Evolutionary conservation across 1,284 basidiomycete species (phyloP).

Genomic region (Rhizopogon parksii): DNA sequence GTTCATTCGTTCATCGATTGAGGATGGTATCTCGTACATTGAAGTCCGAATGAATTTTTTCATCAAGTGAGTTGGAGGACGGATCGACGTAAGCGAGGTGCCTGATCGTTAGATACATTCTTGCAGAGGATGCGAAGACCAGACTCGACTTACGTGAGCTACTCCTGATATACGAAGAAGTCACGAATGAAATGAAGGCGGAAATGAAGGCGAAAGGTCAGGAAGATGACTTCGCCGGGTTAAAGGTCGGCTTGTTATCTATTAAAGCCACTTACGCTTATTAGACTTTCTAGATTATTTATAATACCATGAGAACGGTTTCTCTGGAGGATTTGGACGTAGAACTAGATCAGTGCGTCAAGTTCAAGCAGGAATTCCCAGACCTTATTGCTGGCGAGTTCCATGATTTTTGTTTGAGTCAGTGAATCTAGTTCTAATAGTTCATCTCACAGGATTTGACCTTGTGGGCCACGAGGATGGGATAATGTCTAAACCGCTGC

Average conservation of each 20-base stretch:
- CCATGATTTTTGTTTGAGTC: neutral
- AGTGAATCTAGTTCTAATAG: neutral
- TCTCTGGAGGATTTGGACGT: conserved; percentile 53
- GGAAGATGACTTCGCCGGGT: conserved; percentile 55
- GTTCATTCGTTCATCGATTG: conserved; percentile 44
- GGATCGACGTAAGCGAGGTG: neutral
- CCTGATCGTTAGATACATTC: conserved; percentile 34
- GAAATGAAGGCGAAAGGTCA: conserved; percentile 47
- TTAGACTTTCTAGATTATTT: conserved; percentile 49
- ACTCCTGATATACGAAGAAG: conserved; percentile 47
- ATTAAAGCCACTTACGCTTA: neutral
- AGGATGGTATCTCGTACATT: conserved; percentile 68
- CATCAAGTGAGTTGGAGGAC: conserved; percentile 35
- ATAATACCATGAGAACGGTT: conserved; percentile 54
- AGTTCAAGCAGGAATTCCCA: conserved; percentile 67
- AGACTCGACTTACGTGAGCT: conserved; percentile 53
- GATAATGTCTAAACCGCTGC: conserved; percentile 42
- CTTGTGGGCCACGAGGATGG: conserved; percentile 68
- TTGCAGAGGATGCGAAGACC: conserved; percentile 47
- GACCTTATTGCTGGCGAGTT: conserved; percentile 58
- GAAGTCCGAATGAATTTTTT: conserved; percentile 65
- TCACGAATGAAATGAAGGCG: conserved; percentile 47
- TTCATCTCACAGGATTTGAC: conserved; percentile 53
- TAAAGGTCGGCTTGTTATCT: conserved; percentile 36
- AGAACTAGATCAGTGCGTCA: conserved; percentile 65